Evolutionary conservation across 148 eudicot genomes (phyloP), one percentile per base, ranked within the genome.

Genomic region (Chenopodium formosanum): DNA sequence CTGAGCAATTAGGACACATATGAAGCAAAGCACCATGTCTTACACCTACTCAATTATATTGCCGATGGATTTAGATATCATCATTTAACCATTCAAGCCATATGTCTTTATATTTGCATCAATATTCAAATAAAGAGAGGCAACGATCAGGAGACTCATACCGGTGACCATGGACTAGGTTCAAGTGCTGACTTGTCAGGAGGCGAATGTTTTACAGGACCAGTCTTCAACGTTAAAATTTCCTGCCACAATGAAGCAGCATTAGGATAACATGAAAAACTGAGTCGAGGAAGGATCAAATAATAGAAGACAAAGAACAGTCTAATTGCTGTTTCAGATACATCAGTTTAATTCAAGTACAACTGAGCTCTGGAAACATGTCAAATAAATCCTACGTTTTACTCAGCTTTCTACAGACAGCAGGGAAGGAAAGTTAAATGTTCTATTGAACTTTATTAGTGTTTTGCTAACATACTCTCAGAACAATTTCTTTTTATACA

Each of bases 131-230:
- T 47, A 64, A 44, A 40, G 56, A 78, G 46, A 53, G 20, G 27
- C 3, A 25, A 40, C 14, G 40, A 66, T 8, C 14, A 69, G 70
- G 50, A 85, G 70, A 79, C 23, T 40, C 93, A 86, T 96, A 94
- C 99, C 95, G 99, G 99, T 71, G 99, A 96, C 99, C 99, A 96
- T 70, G 98, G 99, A 82, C 95, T 80, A 73, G 98, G 99, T 82
- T 97, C 97, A 78, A 90, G 91, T 56, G 83, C 62, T 81, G 91
- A 74, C 88, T 90, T 94, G 82, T 91, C 89, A 23, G 97, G 88
- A 19, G 99, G 99, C 46, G 98, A 97, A 86, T 97, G 86, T 90
- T 94, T 95, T 32, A 97, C 99, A 70, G 93, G 93, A 79, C 98
- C 99, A 76, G 92, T 83, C 81, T 97, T 92, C 91, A 87, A 78